phyloP scores from a whole-genome alignment of 2,329 filamentous ascomycete species.

The Cladophialophora exuberans region DNA sequence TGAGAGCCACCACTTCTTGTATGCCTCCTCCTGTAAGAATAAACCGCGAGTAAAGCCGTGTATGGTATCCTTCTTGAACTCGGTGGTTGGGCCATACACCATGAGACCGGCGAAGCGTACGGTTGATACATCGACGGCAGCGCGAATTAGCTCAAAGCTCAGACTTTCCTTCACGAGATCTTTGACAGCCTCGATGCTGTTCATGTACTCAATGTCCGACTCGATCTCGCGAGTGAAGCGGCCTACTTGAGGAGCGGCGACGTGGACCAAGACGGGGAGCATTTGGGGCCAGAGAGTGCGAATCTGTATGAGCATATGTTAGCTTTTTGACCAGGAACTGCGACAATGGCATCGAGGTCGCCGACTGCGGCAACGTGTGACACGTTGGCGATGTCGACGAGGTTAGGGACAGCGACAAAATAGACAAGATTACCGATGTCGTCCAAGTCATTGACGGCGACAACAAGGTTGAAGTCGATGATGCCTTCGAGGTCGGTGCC shows the following conservation, averaged over 20 bases:
- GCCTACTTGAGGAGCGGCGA: conserved; percentile 5
- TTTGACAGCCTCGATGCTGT: conserved; percentile 17
- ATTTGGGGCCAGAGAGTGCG: conserved; percentile 4
- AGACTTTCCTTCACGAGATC: conserved; percentile 16
- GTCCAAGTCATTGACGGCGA: too few species aligned
- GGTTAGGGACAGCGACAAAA: too few species aligned
- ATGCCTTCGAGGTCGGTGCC: too few species aligned
- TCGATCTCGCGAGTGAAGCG: conserved; percentile 21
- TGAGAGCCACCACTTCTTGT: conserved; percentile 21
- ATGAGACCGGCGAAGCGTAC: conserved; percentile 16
- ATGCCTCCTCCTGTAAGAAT: conserved; percentile 17
- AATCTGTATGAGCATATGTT: neutral
- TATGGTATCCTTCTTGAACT: conserved; percentile 10
- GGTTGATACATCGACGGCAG: conserved; percentile 3
- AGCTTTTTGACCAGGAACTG: neutral
- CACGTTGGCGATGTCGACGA: too few species aligned
- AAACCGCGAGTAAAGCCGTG: conserved; percentile 15
- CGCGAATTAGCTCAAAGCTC: neutral
- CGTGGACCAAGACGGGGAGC: conserved; percentile 13
- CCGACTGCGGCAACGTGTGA: neutral
- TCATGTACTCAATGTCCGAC: conserved; percentile 13
- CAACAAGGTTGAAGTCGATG: too few species aligned
- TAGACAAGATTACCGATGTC: too few species aligned
- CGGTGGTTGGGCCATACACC: conserved; percentile 11
- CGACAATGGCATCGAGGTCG: neutral